Evolutionary conservation across 1,139 yeast species (phyloP).

Genomic region (Arxiozyma telluris): DNA sequence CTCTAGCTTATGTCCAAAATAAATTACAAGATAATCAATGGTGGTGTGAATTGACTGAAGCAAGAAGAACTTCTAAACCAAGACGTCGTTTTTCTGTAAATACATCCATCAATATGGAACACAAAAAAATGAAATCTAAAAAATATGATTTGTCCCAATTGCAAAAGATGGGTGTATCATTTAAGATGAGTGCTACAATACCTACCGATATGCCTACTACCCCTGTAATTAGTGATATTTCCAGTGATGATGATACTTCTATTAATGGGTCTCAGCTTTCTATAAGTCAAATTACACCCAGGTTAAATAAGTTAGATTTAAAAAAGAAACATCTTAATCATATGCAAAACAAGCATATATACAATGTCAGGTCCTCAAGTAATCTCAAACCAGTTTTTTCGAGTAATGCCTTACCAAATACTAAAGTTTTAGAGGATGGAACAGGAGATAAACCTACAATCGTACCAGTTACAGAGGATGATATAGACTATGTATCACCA

Average conservation of each 20-base stretch:
- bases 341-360: constrained; percentile 4
- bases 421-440: constrained; percentile 61
- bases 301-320: constrained; percentile 2
- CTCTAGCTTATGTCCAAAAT: constrained; percentile 30
- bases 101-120: constrained; percentile 11
- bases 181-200: constrained; percentile 60
- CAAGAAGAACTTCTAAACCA: constrained; percentile 37
- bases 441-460: constrained; percentile 53
- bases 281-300: constrained; percentile 13
- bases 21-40: constrained; percentile 39
- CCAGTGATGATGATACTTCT: constrained; percentile 11
- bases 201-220: constrained; percentile 21
- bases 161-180: constrained; percentile 65
- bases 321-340: background rate
- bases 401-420: constrained; percentile 68
- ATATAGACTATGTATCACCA: constrained; percentile 6
- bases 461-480: constrained; percentile 39
- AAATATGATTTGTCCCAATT: constrained; percentile 47
- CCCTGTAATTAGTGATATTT: constrained; percentile 14
- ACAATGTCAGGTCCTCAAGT: constrained; percentile 28
- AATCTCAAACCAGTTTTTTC: constrained; percentile 57
- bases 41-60: constrained; percentile 60
- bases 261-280: constrained; percentile 24
- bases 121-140: constrained; percentile 14
- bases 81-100: constrained; percentile 24